A percentile compares a stretch with the other conserved stretches of the same genome.
These are phyloP conservation scores for Rhizophagus clarus DNA, from an alignment of 192 early-diverging fungal genomes.

Conservation along the genomic window DNA sequence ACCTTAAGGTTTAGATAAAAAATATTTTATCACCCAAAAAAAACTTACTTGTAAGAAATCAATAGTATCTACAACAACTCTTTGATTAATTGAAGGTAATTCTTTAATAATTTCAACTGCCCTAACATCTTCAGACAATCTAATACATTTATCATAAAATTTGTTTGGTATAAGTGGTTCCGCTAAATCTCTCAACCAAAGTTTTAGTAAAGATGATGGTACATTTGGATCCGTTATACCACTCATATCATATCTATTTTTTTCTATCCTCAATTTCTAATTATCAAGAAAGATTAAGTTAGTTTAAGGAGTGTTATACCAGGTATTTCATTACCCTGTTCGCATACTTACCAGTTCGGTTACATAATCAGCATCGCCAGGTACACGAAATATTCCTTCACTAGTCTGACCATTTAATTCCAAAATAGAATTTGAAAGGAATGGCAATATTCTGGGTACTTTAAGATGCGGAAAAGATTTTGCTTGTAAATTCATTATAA, in stretches of 20 bases:
- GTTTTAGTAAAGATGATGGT: slow-evolving; percentile 87
- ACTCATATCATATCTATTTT: slow-evolving; percentile 70
- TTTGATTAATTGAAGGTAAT: slow-evolving; percentile 64
- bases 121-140: slow-evolving; percentile 55
- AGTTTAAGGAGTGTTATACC: too few species aligned
- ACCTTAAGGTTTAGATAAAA: too few species aligned
- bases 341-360: slow-evolving; percentile 60
- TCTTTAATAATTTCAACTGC: slow-evolving; percentile 50
- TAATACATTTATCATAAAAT: slow-evolving; percentile 78
- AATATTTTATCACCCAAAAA: too few species aligned
- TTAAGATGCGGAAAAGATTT: slow-evolving; percentile 51
- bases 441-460: slow-evolving; percentile 82
- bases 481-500: slow-evolving; percentile 76
- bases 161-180: slow-evolving; percentile 86
- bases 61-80: slow-evolving; percentile 77
- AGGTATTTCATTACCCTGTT: too few species aligned
- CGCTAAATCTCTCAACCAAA: slow-evolving; percentile 92
- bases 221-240: slow-evolving; percentile 89
- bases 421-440: slow-evolving; percentile 73
- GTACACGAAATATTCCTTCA: slow-evolving; percentile 96
- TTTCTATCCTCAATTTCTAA: slow-evolving; percentile 80
- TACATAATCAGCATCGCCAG: slow-evolving; percentile 88
- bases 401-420: slow-evolving; percentile 74
- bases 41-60: slow-evolving; percentile 66
- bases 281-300: slow-evolving; percentile 6